A percentile compares a stretch with the other conserved stretches of the same genome.
phyloP scores from a whole-genome alignment of 2,329 filamentous ascomycete species.

The Ramularia collo-cygni region DNA sequence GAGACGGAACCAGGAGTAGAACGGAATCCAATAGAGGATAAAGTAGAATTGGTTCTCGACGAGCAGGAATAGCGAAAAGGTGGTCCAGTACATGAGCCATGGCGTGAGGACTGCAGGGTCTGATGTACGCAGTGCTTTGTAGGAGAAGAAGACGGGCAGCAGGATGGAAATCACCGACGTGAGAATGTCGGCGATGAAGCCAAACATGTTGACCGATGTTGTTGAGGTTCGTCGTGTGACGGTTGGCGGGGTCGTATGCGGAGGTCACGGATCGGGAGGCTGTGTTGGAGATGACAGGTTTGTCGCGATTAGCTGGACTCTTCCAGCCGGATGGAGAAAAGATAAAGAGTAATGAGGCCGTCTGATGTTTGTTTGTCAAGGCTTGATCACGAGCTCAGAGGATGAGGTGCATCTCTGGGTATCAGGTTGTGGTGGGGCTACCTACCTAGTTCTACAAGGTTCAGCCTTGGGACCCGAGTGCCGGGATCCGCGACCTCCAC shows the following conservation, averaged over 20 bases:
- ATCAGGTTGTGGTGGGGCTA: too few species aligned
- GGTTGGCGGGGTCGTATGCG: neutral
- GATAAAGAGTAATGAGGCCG: too few species aligned
- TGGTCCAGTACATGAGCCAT: conserved; percentile 99
- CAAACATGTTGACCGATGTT: conserved; percentile 53
- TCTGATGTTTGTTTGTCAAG: too few species aligned
- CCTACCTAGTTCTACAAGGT: too few species aligned
- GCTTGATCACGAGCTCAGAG: too few species aligned
- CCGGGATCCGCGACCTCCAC: too few species aligned
- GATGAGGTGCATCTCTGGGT: too few species aligned
- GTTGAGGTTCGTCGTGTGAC: conserved; percentile 9
- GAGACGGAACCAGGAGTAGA: conserved; percentile 87
- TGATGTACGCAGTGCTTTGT: conserved; percentile 91
- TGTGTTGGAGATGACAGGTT: too few species aligned
- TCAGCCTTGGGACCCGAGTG: too few species aligned
- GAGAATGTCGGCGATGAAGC: conserved; percentile 68
- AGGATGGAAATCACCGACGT: conserved; percentile 81
- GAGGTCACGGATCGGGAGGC: too few species aligned
- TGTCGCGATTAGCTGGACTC: too few species aligned
- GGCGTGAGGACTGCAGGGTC: conserved; percentile 84
- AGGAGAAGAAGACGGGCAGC: conserved; percentile 93
- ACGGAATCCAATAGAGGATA: conserved; percentile 83
- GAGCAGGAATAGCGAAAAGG: conserved; percentile 72
- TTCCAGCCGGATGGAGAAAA: too few species aligned
- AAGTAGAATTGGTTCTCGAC: conserved; percentile 84